Conservation (phyloP, 768 basidiomycete genomes). For the Lyophyllum shimeji region DNA sequence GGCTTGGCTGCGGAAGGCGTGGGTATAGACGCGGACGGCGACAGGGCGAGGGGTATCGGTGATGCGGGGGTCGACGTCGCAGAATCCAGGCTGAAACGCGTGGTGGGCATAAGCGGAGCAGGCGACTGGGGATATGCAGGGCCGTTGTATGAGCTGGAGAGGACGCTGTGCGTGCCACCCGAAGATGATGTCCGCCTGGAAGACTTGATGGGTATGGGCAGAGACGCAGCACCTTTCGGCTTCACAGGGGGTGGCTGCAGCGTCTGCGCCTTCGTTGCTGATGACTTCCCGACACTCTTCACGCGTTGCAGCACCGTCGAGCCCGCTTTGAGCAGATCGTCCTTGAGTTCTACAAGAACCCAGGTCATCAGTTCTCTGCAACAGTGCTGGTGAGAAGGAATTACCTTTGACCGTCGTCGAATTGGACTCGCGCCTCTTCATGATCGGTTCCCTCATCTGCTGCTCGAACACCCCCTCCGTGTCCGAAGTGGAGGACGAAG, state of each 20-base stretch:
- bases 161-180: neutral
- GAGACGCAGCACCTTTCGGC: constrained; percentile 3
- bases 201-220: neutral
- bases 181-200: neutral
- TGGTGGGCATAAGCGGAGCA: neutral
- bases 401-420: constrained; percentile 29
- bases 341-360: constrained; percentile 23
- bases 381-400: neutral
- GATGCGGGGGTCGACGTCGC: neutral
- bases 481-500: constrained; percentile 34
- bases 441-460: constrained; percentile 15
- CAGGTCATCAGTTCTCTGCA: neutral
- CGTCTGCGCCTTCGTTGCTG: constrained; percentile 15
- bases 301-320: constrained; percentile 41
- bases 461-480: constrained; percentile 30
- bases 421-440: constrained; percentile 24
- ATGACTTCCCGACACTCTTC: constrained; percentile 30
- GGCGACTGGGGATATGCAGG: neutral
- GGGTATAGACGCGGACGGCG: neutral
- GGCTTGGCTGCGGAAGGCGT: constrained; percentile 39
- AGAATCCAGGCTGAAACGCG: neutral
- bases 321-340: constrained; percentile 36
- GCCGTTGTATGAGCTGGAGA: neutral
- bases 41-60: constrained; percentile 1
- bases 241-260: constrained; percentile 2